Percentiles rank a stretch among this genome's conserved stretches.
These are phyloP conservation scores for Agaricus sinodeliciosus DNA, from an alignment of 768 basidiomycete species.

Conservation along the genomic window DNA sequence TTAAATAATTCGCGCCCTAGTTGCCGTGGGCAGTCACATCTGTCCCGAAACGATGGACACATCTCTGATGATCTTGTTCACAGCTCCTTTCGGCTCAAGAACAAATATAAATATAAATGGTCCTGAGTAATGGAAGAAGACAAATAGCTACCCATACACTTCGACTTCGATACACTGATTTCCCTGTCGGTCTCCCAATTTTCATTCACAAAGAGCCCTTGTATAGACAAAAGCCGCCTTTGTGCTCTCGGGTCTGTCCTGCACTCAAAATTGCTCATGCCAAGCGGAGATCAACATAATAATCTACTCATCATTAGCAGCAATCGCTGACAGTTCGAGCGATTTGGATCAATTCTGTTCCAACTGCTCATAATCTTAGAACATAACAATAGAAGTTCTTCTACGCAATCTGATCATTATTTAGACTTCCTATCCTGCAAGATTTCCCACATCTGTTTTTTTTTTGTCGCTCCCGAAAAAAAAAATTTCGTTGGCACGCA, in stretches of 20 bases:
- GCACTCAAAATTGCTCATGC: constrained; percentile 5
- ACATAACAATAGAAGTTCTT: background rate
- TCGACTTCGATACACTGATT: background rate
- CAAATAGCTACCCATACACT: background rate
- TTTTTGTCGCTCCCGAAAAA: background rate
- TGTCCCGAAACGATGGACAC: constrained; percentile 10
- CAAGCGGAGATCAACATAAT: constrained; percentile 6
- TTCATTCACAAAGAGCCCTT: too few species aligned
- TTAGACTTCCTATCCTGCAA: background rate
- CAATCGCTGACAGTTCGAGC: background rate
- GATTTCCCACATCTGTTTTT: background rate
- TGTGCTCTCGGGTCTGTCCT: constrained; percentile 7
- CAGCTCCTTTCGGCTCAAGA: constrained; percentile 7
- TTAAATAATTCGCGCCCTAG: background rate
- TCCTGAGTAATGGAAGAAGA: constrained; percentile 12
- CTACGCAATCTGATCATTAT: constrained; percentile 4
- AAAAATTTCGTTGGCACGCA: background rate
- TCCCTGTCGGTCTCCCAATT: background rate
- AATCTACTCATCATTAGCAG: background rate
- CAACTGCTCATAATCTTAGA: background rate
- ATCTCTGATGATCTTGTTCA: constrained; percentile 11
- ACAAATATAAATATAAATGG: constrained; percentile 14
- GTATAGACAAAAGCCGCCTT: background rate
- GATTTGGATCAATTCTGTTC: constrained; percentile 1
- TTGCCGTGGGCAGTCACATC: constrained; percentile 1